A percentile compares a stretch with the other conserved stretches of the same genome.
These are phyloP conservation scores for Leishmania mexicana DNA, from an alignment of 208 protist genomes.

Conservation along the genomic window DNA sequence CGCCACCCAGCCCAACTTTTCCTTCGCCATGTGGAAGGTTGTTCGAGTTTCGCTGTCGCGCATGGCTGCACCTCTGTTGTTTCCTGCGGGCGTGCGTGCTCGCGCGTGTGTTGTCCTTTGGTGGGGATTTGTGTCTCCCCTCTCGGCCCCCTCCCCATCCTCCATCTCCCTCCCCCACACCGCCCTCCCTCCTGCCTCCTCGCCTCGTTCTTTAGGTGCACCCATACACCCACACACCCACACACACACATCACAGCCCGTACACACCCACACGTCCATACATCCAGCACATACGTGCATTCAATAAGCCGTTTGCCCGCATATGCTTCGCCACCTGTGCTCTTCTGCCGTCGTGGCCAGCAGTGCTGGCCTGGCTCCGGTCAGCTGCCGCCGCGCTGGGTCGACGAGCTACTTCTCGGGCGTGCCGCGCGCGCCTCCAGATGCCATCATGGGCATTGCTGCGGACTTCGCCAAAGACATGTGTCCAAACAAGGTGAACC, in stretches of 20 bases:
- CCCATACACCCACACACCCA: not conserved
- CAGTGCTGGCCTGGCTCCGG: not conserved
- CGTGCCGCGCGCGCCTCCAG: conserved; percentile 56
- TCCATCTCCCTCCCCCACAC: not conserved
- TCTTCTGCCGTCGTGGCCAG: not conserved
- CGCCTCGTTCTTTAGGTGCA: not conserved
- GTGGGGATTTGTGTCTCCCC: no score
- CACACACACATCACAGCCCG: not conserved
- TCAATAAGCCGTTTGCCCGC: not conserved
- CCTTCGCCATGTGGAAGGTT: not conserved
- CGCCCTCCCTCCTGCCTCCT: not conserved
- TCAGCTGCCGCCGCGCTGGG: conserved; percentile 9
- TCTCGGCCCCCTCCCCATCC: not conserved
- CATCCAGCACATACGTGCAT: not conserved
- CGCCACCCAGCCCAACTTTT: not conserved
- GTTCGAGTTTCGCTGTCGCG: not conserved
- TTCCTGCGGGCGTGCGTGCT: no score
- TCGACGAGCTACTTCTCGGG: conserved; percentile 41
- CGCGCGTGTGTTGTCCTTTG: no score
- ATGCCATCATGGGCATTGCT: conserved; percentile 78
- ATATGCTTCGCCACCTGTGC: conserved; percentile 20
- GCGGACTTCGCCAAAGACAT: conserved; percentile 72
- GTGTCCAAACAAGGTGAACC: conserved; percentile 93
- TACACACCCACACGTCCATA: not conserved
- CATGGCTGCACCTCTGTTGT: not conserved